Conservation (phyloP, 192 early-diverging fungal genomes). For the Backusella luteola region DNA sequence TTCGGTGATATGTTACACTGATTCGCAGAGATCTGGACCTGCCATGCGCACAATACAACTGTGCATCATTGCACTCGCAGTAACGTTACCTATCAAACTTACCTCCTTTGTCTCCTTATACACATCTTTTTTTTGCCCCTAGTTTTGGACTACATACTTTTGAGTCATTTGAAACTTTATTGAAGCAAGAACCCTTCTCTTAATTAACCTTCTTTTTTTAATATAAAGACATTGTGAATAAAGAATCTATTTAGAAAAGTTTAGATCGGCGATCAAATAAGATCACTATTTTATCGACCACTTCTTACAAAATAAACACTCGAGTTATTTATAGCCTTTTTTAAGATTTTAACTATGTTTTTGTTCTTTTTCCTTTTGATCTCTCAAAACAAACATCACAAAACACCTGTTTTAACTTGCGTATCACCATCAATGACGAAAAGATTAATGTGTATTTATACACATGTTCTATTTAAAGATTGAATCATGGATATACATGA, state of each 20-base stretch:
- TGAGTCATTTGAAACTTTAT: neutral
- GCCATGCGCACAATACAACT: neutral
- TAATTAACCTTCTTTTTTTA: neutral
- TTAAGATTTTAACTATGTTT: neutral
- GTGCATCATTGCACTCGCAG: neutral
- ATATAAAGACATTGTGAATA: neutral
- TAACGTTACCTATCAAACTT: conserved; percentile 5
- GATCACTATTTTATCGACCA: neutral
- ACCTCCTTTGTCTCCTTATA: conserved; percentile 6
- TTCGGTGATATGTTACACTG: neutral
- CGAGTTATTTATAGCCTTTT: neutral
- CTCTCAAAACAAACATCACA: neutral
- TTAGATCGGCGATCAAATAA: conserved; percentile 3
- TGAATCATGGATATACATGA: neutral
- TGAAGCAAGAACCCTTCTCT: neutral
- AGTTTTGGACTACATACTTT: neutral
- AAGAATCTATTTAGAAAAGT: neutral
- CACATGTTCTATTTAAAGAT: neutral
- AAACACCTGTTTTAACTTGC: neutral
- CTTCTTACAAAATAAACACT: neutral
- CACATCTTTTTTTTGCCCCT: neutral
- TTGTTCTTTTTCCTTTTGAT: neutral
- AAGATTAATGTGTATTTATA: neutral
- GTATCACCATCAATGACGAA: neutral
- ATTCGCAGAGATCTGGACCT: conserved; percentile 6